Evolutionary conservation across 768 basidiomycete species (phyloP), one percentile per base, ranked within the genome.

Genomic region (Lactarius quietus): DNA sequence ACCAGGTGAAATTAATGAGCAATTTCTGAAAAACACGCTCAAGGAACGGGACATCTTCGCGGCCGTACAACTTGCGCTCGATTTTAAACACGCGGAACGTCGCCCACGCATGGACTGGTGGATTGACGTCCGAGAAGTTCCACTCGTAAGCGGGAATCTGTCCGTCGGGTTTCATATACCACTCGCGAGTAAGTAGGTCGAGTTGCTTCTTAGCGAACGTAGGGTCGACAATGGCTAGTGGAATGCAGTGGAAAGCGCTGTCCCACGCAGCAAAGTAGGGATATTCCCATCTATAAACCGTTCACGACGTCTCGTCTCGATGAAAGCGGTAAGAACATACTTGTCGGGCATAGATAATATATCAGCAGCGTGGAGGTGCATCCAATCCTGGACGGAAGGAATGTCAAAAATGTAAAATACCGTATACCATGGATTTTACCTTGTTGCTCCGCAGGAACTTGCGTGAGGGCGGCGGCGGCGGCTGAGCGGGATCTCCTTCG

Each of bases 141-240:
- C 97, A 99, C 76, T 99, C 97, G 75, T 98, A 99, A 0, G 97
- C 97, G 3, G 97, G 97, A 64, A 99, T 90, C 72, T 97, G 95
- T 39, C 97, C 97, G 74, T 98, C 96, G 1, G 97, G 97, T 75
- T 97, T 97, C 91, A 93, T 92, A 78, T 98, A 99, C 97, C 97
- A 99, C 77, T 99, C 97, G 62, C 97, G 83, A 3, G 96, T 98
- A 72, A 99, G 83, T 65, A 98, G 74, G 75, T 98, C 96, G 39
- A 99, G 84, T 75, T 99, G 97, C 75, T 96, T 95, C 81, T 99
- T 99, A 28, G 97, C 95, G 72, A 97, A 98, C 1, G 86, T 81
- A 1, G 97, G 89, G 73, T 99, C 97, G 35, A 99, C 91, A 68
- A 98, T 86, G 14, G 97, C 97, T 17, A 99, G 84, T 0, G 97